Conservation (phyloP, 1,139 yeast species). For the Diutina pseudorugosa region DNA sequence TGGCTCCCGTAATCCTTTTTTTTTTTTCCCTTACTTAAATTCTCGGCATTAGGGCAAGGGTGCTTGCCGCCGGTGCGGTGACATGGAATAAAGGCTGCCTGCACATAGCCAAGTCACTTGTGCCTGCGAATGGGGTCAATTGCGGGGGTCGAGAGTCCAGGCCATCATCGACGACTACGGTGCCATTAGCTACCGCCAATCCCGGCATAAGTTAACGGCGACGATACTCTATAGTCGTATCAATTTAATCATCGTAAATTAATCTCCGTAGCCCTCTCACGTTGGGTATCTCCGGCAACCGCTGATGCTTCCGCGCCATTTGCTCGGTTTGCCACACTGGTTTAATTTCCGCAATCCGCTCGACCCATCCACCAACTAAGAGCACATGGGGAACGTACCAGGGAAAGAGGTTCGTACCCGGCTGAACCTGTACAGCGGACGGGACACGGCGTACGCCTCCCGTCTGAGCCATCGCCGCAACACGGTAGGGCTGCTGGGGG, state of each 20-base stretch:
- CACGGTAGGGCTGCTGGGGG: constrained; percentile 5
- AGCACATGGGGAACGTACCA: constrained; percentile 48
- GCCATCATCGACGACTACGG: too few species aligned
- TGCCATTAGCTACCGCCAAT: too few species aligned
- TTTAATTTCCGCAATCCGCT: neutral
- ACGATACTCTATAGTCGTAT: too few species aligned
- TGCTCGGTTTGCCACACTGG: neutral
- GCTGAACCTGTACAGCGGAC: constrained; percentile 8
- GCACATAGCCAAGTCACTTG: neutral
- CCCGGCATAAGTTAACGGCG: too few species aligned
- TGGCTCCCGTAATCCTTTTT: too few species aligned
- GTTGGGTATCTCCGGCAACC: neutral
- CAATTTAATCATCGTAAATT: too few species aligned
- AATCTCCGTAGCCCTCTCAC: neutral
- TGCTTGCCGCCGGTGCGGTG: too few species aligned
- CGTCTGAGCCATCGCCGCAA: constrained; percentile 7
- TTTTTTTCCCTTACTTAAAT: too few species aligned
- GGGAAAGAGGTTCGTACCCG: constrained; percentile 35
- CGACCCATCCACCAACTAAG: neutral
- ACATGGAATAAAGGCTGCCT: neutral
- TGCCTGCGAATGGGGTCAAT: neutral
- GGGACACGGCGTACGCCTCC: constrained; percentile 5
- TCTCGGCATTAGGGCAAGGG: too few species aligned
- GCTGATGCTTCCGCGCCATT: neutral
- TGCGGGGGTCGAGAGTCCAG: neutral